Conservation (phyloP, 208 protist genomes). For the Entamoeba moshkovskii region DNA sequence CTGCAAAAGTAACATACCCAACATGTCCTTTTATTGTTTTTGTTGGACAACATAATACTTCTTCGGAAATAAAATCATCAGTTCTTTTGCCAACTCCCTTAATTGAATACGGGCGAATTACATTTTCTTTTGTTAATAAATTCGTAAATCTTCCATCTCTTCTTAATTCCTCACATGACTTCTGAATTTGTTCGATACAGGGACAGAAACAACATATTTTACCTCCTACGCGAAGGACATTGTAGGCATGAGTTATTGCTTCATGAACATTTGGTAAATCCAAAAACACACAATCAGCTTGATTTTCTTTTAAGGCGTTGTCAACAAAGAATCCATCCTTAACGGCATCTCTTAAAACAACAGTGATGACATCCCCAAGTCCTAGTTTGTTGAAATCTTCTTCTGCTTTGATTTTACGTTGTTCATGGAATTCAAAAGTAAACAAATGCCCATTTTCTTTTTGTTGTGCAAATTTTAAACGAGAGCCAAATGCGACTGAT, state of each 20-base stretch:
- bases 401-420: conserved; percentile 32
- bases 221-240: conserved; percentile 30
- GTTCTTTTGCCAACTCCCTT: background rate
- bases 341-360: conserved; percentile 39
- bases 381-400: conserved; percentile 21
- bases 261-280: conserved; percentile 44
- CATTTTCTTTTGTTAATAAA: background rate
- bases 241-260: conserved; percentile 33
- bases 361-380: conserved; percentile 23
- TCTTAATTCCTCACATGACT: conserved; percentile 8
- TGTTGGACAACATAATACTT: background rate
- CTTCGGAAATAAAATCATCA: background rate
- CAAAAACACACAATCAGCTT: conserved; percentile 45
- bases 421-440: conserved; percentile 56
- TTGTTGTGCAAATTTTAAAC: background rate
- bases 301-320: background rate
- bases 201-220: conserved; percentile 54
- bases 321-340: conserved; percentile 40
- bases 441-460: conserved; percentile 38
- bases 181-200: conserved; percentile 55
- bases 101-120: background rate
- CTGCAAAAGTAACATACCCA: background rate
- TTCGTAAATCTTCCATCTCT: background rate
- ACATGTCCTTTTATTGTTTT: background rate
- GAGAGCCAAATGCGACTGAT: conserved; percentile 37